phyloP scores from a whole-genome alignment of 352 stramenopile species.

The Phytophthora melonis region DNA sequence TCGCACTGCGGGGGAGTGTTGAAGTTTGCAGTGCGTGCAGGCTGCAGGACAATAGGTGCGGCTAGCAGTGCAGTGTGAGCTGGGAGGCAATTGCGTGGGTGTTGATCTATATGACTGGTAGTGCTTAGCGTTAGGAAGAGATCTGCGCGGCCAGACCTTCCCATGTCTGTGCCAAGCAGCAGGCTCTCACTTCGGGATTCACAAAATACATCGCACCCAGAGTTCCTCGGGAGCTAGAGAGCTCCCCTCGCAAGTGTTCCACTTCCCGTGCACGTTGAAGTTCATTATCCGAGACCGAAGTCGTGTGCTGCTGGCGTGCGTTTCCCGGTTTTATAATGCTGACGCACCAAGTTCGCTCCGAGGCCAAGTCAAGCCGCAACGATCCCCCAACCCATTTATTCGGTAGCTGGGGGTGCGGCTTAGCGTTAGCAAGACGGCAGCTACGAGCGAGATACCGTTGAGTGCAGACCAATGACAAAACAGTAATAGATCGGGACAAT shows the following conservation, averaged over 20 bases:
- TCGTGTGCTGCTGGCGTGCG: constrained; percentile 1
- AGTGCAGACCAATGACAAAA: not conserved
- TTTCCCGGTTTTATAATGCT: constrained; percentile 3
- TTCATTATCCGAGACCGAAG: not conserved
- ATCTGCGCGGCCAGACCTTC: no score
- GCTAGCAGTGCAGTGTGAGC: no score
- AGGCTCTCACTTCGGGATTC: no score
- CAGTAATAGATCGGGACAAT: not conserved
- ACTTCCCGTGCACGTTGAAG: no score
- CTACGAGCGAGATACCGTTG: not conserved
- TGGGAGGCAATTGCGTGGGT: no score
- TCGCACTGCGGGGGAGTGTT: constrained; percentile 9
- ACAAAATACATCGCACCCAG: no score
- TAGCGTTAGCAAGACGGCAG: not conserved
- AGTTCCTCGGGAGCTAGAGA: no score
- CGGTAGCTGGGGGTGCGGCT: not conserved
- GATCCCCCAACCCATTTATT: not conserved
- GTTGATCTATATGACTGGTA: no score
- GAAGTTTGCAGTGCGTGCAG: not conserved
- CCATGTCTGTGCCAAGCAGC: no score
- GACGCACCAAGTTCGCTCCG: constrained; percentile 3
- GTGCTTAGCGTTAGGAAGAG: no score
- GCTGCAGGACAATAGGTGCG: no score
- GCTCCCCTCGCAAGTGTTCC: no score
- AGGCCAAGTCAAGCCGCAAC: not conserved